Base-by-base conservation (phyloP, 768 basidiomycete species). In the Asterophora parasitica region DNA sequence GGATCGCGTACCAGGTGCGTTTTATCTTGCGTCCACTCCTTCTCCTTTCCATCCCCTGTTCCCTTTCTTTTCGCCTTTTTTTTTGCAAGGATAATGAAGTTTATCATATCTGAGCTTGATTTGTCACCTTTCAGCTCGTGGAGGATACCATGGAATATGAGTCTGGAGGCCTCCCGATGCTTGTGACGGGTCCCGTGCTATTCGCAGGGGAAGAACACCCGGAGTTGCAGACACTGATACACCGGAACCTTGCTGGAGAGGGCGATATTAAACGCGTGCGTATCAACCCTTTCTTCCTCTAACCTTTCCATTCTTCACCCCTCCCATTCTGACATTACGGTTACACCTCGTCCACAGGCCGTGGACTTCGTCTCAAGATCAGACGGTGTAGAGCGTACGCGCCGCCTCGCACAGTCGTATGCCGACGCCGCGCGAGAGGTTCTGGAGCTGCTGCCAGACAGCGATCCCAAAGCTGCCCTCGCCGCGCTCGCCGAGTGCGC, bases 161-260 rank as follows among this genome's bases (percentile, higher is more conserved):
- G 23, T 73, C 81, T 15, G 58, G 57, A 9, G 49, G 50, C 17
- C 53, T 57, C 27, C 62, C 66, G 28, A 69, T 69, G 28, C 54
- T 67, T 46, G 85, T 88, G 5, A 91, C 89, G 0, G 93, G 83
- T 2, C 93, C 93, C 0, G 80, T 82, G 1, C 66, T 96, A 30
- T 95, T 85, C 60, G 92, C 94, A 15, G 86, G 85, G 65, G 89
- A 93, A 64, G 83, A 92, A 61, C 76, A 88, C 61, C 79, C 87
- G 3, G 79, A 82, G 54, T 66, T 97, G 61, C 79, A 81, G 19
- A 79, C 82, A 2, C 67, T 96, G 50, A 90, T 98, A 50, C 74
- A 75, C 39, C 81, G 94, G 34, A 82, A 85, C 67, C 92, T 95
- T 66, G 68, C 76, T 17, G 66, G 75, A 9, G 75, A 79, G 26